Percentiles rank a stretch among this genome's conserved stretches.
Evolutionary conservation across 805 yeast genomes (phyloP).

Genomic region (Saccharomycopsis vini): DNA sequence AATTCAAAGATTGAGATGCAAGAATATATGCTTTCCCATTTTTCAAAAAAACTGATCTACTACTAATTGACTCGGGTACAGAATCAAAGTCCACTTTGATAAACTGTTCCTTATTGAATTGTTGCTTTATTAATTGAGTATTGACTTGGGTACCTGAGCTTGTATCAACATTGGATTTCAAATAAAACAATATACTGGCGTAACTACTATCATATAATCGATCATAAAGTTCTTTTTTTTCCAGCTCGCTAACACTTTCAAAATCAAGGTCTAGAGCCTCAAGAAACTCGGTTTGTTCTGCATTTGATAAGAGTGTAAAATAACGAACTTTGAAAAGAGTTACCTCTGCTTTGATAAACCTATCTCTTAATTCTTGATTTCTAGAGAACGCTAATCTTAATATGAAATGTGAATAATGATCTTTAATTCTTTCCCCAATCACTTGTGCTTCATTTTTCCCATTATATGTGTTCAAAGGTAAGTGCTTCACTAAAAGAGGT

Average conservation of each 20-base stretch:
- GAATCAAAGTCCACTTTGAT: conserved; percentile 84
- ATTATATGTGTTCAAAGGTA: conserved; percentile 47
- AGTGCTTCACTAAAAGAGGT: conserved; percentile 51
- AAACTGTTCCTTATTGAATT: conserved; percentile 52
- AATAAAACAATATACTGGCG: conserved; percentile 30
- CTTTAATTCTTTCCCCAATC: conserved; percentile 66
- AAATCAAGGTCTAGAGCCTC: conserved; percentile 57
- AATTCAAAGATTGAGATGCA: conserved; percentile 57
- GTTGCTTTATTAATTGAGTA: conserved; percentile 26
- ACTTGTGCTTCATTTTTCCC: conserved; percentile 28
- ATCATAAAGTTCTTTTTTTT: conserved; percentile 41
- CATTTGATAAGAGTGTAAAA: conserved; percentile 19
- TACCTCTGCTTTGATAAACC: conserved; percentile 73
- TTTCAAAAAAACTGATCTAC: conserved; percentile 58
- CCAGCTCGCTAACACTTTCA: conserved; percentile 57
- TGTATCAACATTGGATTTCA: conserved; percentile 26
- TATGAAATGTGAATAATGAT: conserved; percentile 86
- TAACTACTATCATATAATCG: conserved; percentile 50
- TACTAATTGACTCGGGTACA: conserved; percentile 67
- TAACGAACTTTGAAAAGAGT: conserved; percentile 67
- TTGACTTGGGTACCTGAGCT: conserved; percentile 16
- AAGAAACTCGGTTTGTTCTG: conserved; percentile 70
- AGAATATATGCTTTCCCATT: conserved; percentile 68
- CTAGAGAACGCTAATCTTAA: conserved; percentile 85
- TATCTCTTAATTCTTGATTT: conserved; percentile 68